These are phyloP conservation scores for Cadophora malorum DNA, from an alignment of 2,329 filamentous ascomycete species.

Conservation along the genomic window DNA sequence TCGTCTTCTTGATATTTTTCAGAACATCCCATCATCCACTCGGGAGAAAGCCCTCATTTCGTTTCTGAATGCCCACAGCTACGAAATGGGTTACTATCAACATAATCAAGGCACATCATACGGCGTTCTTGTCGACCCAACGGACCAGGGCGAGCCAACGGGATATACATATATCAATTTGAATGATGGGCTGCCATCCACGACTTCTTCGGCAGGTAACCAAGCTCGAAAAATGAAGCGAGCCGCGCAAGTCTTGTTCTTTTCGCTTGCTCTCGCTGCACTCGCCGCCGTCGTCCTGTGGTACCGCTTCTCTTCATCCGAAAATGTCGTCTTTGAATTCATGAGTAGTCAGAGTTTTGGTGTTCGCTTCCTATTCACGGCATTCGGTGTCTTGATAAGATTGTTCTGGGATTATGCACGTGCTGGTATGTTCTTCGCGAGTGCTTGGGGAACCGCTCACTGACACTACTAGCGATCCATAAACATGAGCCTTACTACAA, in stretches of 20 bases:
- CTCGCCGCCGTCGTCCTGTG: not conserved
- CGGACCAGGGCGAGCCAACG: not conserved
- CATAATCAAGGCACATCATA: conserved; percentile 1
- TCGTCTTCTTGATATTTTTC: not conserved
- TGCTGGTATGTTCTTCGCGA: conserved; percentile 7
- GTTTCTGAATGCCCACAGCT: not conserved
- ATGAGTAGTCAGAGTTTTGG: conserved; percentile 21
- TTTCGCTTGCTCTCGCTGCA: not conserved
- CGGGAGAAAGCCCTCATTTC: not conserved
- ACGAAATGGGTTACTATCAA: conserved; percentile 12
- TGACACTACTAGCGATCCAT: conserved; percentile 7
- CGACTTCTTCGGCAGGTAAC: not conserved
- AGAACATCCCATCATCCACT: conserved; percentile 1
- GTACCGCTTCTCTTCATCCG: not conserved
- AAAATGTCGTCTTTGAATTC: conserved; percentile 2
- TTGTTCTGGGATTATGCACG: conserved; percentile 15
- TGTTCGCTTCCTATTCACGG: conserved; percentile 19
- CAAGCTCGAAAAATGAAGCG: conserved; percentile 12
- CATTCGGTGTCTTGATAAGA: conserved; percentile 19
- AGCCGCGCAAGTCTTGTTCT: not conserved
- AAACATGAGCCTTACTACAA: conserved; percentile 23
- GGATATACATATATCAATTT: conserved; percentile 15
- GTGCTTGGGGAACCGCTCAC: too few relatives aligned
- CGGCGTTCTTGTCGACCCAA: conserved; percentile 1
- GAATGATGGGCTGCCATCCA: not conserved